These are phyloP conservation scores for Teunomyces gatunensis DNA, from an alignment of 805 yeast species.

Conservation along the genomic window DNA sequence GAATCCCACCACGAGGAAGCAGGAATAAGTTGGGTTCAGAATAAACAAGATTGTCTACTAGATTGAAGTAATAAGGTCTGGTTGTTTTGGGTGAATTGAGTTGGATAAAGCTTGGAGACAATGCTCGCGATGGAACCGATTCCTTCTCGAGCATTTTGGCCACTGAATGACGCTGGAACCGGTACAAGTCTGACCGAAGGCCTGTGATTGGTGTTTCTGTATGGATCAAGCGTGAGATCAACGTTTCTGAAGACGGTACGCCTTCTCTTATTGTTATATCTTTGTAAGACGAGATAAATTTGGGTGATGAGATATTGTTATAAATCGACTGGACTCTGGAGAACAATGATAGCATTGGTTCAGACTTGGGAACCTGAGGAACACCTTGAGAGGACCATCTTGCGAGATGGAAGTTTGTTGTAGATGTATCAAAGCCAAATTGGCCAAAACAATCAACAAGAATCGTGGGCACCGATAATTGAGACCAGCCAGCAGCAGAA, in stretches of 20 bases:
- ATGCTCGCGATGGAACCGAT: conserved; percentile 23
- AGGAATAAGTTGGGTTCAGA: conserved; percentile 39
- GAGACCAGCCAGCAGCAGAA: conserved; percentile 35
- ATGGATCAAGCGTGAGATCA: neutral
- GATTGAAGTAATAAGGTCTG: conserved; percentile 35
- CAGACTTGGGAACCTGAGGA: neutral
- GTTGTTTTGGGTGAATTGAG: conserved; percentile 16
- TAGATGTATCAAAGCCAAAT: neutral
- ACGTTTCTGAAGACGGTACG: neutral
- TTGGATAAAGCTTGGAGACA: conserved; percentile 35
- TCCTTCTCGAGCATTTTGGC: conserved; percentile 60
- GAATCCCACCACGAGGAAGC: conserved; percentile 58
- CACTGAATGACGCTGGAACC: conserved; percentile 60
- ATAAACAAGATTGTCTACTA: conserved; percentile 25
- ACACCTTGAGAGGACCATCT: conserved; percentile 30
- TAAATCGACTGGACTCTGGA: conserved; percentile 32
- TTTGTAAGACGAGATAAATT: neutral
- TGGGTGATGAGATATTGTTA: conserved; percentile 30
- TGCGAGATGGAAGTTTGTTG: conserved; percentile 22
- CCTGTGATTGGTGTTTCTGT: conserved; percentile 28
- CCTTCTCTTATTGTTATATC: neutral
- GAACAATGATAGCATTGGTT: conserved; percentile 10
- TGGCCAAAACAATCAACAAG: neutral
- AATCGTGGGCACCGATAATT: neutral
- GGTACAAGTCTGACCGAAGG: conserved; percentile 48